Evolutionary conservation across 2,329 filamentous ascomycete genomes (phyloP), one percentile per base, ranked within the genome.

Genomic region (Aspergillus caelatus): DNA sequence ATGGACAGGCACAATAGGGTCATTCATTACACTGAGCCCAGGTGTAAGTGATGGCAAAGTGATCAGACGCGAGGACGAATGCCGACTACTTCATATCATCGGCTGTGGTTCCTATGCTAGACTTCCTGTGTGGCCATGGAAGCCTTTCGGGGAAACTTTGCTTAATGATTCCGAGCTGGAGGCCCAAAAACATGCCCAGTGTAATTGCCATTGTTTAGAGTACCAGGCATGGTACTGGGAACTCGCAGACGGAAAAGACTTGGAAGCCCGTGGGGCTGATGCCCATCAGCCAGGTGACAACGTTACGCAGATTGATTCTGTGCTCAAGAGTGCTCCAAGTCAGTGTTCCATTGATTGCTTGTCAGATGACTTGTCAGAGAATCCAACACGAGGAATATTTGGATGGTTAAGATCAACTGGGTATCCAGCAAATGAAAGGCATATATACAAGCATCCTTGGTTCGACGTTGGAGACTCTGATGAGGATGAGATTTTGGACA

Each of bases 191-290:
- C 71, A 72, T 64, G 62, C 63, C 53, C 58, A 56, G 43, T 73
- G 70, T 46, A 34, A 21, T 19, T 41, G 9, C 48, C 65, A 71
- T 62, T 70, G 56, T 21, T 23, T 73, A n/a, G 60, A 72, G 56
- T 71, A 71, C 53, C 26, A 66, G 39, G 57, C 30, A 56, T 72
- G 68, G 69, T 52, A 69, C 34, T 72, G 69, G 69, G 45, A 62
- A 9, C 63, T 68, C 30, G 50, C 58, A 48, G 62, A 67, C 12
- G 41, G 36, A 7, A n/a, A 52, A 28, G 19, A 7, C 2, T 36
- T 36, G 34, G 34, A 36, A 36, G 34, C 34, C 12, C 34, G 12
- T 36, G 12, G 34, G 3, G 34, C 12, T 36, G 34, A 36, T 12
- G 34, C 23, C 28, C 8, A 32, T n/a, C 26, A 52, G 19, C 48